These are phyloP conservation scores for Lentinula sp. DNA, from an alignment of 768 basidiomycete species.

Conservation along the genomic window DNA sequence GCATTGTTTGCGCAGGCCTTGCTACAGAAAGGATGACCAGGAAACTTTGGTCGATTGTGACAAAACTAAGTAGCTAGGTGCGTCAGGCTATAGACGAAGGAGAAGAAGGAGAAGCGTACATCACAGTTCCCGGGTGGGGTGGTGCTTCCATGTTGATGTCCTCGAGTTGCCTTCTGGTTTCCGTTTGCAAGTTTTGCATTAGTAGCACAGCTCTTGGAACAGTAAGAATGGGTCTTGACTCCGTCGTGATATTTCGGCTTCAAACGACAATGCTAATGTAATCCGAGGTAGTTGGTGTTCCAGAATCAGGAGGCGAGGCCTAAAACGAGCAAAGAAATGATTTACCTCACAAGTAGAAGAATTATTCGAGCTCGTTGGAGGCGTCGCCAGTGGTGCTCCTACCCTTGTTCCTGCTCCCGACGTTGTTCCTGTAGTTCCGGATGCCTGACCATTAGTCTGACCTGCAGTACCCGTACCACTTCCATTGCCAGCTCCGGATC, in stretches of 20 bases:
- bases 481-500: constrained; percentile 6
- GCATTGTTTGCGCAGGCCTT: constrained; percentile 56
- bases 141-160: constrained; percentile 14
- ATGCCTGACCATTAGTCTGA: constrained; percentile 4
- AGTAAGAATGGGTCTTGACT: constrained; percentile 49
- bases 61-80: constrained; percentile 37
- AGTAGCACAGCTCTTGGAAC: constrained; percentile 54
- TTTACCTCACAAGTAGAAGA: constrained; percentile 47
- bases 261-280: constrained; percentile 43
- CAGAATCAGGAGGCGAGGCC: not conserved
- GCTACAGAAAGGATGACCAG: constrained; percentile 59
- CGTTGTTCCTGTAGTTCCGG: not conserved
- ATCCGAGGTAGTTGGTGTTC: constrained; percentile 1
- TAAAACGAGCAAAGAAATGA: constrained; percentile 6
- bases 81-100: not conserved
- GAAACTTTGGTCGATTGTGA: constrained; percentile 52
- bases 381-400: not conserved
- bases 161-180: constrained; percentile 10
- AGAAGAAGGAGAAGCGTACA: constrained; percentile 24
- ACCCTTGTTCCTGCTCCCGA: not conserved
- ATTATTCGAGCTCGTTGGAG: constrained; percentile 9
- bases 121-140: constrained; percentile 39
- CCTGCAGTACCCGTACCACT: constrained; percentile 19
- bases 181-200: constrained; percentile 29
- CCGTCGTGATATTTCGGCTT: constrained; percentile 55